A percentile compares a stretch with the other conserved stretches of the same genome.
These are phyloP conservation scores for Coemansia sp. DNA, from an alignment of 192 early-diverging fungal genomes.

Conservation along the genomic window DNA sequence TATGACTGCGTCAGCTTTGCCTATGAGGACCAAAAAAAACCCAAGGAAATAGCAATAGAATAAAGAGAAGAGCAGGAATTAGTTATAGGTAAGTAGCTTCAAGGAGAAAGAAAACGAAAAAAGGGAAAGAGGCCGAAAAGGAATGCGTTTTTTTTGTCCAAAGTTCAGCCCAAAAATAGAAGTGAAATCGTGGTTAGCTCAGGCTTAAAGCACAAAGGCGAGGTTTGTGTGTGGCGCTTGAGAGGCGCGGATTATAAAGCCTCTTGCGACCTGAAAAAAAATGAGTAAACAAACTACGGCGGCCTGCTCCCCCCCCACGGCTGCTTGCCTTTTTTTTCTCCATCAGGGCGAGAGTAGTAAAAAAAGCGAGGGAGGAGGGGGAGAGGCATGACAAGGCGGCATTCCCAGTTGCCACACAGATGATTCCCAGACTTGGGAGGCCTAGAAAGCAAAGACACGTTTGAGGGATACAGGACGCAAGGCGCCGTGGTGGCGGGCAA, in stretches of 20 bases:
- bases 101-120: slow-evolving; percentile 6
- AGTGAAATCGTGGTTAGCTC: background rate
- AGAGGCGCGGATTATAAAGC: slow-evolving; percentile 1
- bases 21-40: background rate
- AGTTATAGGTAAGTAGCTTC: slow-evolving; percentile 8
- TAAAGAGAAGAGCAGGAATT: background rate
- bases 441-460: background rate
- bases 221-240: slow-evolving; percentile 4
- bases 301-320: background rate
- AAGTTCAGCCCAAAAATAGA: slow-evolving; percentile 9
- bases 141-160: background rate
- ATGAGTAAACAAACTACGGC: background rate
- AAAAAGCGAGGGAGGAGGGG: background rate
- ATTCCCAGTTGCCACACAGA: background rate
- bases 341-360: slow-evolving; percentile 10
- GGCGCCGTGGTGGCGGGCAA: slow-evolving; percentile 6
- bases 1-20: background rate
- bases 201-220: slow-evolving; percentile 7
- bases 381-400: slow-evolving; percentile 10
- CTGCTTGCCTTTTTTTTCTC: slow-evolving; percentile 7
- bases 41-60: background rate
- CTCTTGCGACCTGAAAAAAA: background rate
- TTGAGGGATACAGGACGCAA: background rate
- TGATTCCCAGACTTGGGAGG: background rate
- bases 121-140: background rate